Evolutionary conservation across 1,284 basidiomycete species (phyloP), one percentile per base, ranked within the genome.

Genomic region (Wallemia mellicola): DNA sequence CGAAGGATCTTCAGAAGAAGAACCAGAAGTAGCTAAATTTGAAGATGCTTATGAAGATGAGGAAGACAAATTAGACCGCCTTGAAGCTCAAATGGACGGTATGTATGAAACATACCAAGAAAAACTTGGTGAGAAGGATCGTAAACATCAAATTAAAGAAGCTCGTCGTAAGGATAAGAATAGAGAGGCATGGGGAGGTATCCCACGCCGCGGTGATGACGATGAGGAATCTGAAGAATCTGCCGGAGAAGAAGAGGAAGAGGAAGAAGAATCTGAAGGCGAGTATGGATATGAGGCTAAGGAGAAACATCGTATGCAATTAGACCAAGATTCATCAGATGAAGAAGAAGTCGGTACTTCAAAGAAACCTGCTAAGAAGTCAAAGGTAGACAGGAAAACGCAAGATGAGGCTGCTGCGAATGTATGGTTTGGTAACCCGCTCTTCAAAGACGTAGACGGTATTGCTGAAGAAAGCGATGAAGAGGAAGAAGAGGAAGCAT

Each of bases 401-500:
- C 67, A 70, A 60, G 60, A 68, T 60, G 67, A 67, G 2, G 67
- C 70, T 59, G 73, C 75, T 56, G 76, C 77, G 17, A 74, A 75
- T 62, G 70, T 96, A 24, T 99, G 94, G 94, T 99, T 98, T 70
- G 84, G 87, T 66, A 94, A 96, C 70, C 82, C 84, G 59, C 71
- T 95, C 58, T 99, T 99, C 74, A 77, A 80, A 61, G 83, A 77
- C n/a, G 67, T 86, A 5, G 79, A 78, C 27, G 75, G 75, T 58
- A 65, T 79, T 7, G 73, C 73, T 11, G 73, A 73, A n/a, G 67
- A 75, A n/a, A 70, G 71, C 28, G 73, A 70, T 1, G 70, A 71
- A 58, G 71, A 72, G 15, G 71, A 71, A 14, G 74, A 76, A 54
- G 72, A 74, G n/a, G 67, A 72, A 19, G 68, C 68, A 30, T 71